Base-by-base conservation (phyloP, 1,139 yeast species). In the Zygotorulaspora mrakii region DNA sequence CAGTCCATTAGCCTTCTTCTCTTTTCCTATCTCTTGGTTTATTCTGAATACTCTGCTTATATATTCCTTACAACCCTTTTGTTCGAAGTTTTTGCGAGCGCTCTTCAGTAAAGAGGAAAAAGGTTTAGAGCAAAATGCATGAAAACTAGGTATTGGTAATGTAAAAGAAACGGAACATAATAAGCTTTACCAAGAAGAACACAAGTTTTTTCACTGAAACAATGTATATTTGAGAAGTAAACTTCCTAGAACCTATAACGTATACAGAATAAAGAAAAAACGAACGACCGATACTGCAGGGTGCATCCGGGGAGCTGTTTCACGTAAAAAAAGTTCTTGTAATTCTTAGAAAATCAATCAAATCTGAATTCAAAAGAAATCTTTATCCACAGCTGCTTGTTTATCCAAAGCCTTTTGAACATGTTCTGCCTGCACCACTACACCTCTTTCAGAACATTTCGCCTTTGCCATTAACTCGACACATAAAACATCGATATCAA, bases 401-500 rank as follows among this genome's bases (percentile, higher is more conserved):
- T 47, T 53, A 14, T 43, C 73, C 44, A 85, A 67, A 31, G 82
- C 77, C 31, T 68, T 67, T 51, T 83, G 83, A 25, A 91, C 91
- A 58, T 88, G 96, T 23, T 73, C 67, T 40, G 84, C 82, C 48
- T 83, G 80, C 23, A 91, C 76, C 26, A 91, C 94, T 22, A 84
- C 96, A 10, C 97, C 97, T 42, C 72, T 70, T 57, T 89, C 96
- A 4, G 95, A 82, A 68, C 98, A 91, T 65, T 87, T 88, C n/a
- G 97, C 97, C 73, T 89, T 91, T 31, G 79, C 67, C 65, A 89
- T 82, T 60, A 91, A 73, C 64, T 91, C 98, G 28, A 68, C 63
- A 71, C 98, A 91, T 57, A 91, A 74, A 2, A 95, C 94, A 61
- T 89, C 96, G 49, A 91, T 88, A 64, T 91, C 97, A 42, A 91